phyloP scores from a whole-genome alignment of 148 eudicot species.

The Oxyria digyna region DNA sequence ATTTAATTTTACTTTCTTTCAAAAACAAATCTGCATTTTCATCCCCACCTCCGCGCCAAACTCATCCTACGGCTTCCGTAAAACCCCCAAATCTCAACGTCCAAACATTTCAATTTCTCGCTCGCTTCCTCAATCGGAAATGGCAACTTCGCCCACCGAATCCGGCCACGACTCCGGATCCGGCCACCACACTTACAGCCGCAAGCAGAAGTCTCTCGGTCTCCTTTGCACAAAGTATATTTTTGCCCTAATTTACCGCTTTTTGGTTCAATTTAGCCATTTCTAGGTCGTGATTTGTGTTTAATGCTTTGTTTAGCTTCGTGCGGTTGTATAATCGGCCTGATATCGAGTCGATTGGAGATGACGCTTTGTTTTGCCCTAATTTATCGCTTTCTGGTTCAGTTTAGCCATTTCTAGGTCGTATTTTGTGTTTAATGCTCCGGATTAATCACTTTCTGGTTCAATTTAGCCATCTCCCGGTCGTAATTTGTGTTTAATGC shows the following conservation, averaged over 20 bases:
- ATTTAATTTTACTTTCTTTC: neutral
- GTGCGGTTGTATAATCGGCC: conserved; percentile 76
- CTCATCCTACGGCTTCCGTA: neutral
- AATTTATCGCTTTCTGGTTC: neutral
- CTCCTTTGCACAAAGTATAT: conserved; percentile 74
- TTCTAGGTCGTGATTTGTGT: neutral
- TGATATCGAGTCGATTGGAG: conserved; percentile 59
- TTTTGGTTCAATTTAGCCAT: neutral
- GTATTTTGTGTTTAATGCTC: no score
- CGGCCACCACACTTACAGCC: conserved; percentile 36
- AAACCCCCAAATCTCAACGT: conserved; percentile 7
- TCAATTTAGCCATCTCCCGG: no score
- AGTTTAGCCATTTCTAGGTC: no score
- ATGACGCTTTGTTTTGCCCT: no score
- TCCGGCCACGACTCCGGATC: conserved; percentile 39
- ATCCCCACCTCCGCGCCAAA: conserved; percentile 3
- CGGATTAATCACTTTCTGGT: no score
- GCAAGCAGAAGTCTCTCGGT: conserved; percentile 87
- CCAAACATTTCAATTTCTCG: neutral
- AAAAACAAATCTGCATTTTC: neutral
- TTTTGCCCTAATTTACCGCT: neutral
- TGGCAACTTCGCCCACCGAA: conserved; percentile 21
- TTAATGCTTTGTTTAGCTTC: conserved; percentile 36
- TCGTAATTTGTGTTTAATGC: no score
- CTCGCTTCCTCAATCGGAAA: neutral